Conservation (phyloP, 177 flowering plant genomes). For the Vitis hybrid region DNA sequence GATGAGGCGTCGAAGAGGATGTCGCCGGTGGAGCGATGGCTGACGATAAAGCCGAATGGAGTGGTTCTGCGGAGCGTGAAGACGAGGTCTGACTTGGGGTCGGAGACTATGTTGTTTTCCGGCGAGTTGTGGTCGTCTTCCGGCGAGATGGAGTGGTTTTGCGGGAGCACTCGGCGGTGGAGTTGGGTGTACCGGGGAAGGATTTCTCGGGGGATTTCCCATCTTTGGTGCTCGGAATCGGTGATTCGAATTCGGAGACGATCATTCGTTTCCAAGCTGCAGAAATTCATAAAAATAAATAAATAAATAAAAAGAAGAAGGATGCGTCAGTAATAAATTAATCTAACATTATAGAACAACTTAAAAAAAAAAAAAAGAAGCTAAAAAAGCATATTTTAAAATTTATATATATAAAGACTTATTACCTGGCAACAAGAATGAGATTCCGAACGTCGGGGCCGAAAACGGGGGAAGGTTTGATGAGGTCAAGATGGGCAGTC, state of each 20-base stretch:
- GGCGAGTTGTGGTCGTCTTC: constrained; percentile 6
- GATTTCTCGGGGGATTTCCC: constrained; percentile 67
- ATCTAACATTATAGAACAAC: background rate
- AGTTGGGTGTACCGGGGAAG: constrained; percentile 32
- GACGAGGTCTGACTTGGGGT: constrained; percentile 50
- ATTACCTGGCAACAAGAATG: constrained; percentile 35
- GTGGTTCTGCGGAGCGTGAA: constrained; percentile 36
- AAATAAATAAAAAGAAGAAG: background rate
- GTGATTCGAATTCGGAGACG: constrained; percentile 59
- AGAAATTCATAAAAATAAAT: background rate
- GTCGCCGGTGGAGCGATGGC: constrained; percentile 46
- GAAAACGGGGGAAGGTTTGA: constrained; percentile 30
- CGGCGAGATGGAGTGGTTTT: constrained; percentile 5
- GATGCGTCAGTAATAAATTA: too few relatives aligned
- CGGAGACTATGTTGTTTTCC: constrained; percentile 19
- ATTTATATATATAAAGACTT: too few relatives aligned
- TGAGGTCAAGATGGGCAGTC: constrained; percentile 33
- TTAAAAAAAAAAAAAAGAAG: too few relatives aligned
- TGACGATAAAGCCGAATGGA: constrained; percentile 46
- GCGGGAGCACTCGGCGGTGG: constrained; percentile 6
- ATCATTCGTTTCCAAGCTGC: constrained; percentile 60
- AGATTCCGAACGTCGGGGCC: constrained; percentile 43
- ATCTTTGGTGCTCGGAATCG: constrained; percentile 54
- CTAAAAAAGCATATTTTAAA: too few relatives aligned
- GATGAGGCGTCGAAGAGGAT: constrained; percentile 44